Conservation (phyloP, 306 rosid species). For the Corylus heterophylla region DNA sequence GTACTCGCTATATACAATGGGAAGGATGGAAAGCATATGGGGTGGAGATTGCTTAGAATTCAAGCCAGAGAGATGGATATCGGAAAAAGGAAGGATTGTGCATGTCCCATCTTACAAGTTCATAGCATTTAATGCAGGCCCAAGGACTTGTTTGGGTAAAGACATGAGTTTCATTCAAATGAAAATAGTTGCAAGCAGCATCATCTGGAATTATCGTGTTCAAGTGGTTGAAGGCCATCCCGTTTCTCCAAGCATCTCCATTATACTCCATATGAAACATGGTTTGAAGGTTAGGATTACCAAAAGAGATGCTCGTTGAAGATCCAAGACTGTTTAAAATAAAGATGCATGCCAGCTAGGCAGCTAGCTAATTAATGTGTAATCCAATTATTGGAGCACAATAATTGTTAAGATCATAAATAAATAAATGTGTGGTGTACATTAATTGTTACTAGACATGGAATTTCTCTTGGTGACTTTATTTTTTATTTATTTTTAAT, state of each 20-base stretch:
- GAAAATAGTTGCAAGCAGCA: slow-evolving; percentile 27
- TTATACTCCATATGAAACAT: slow-evolving; percentile 47
- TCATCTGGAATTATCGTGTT: slow-evolving; percentile 28
- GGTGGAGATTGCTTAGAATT: slow-evolving; percentile 34
- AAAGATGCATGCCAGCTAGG: no score
- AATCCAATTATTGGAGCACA: no score
- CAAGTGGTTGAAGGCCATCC: slow-evolving; percentile 28
- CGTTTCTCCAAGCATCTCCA: slow-evolving; percentile 20
- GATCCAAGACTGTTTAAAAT: background rate
- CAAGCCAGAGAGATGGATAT: slow-evolving; percentile 50
- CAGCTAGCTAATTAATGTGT: no score
- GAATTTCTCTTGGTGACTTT: no score
- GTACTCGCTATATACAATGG: slow-evolving; percentile 25
- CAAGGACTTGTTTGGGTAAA: slow-evolving; percentile 36
- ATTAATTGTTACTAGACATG: no score
- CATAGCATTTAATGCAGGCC: slow-evolving; percentile 30
- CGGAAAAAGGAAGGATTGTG: background rate
- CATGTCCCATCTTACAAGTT: slow-evolving; percentile 36
- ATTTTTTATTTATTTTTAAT: no score
- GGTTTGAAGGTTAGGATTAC: slow-evolving; percentile 44
- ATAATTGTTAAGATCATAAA: no score
- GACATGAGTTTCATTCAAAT: slow-evolving; percentile 21
- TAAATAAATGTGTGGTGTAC: no score
- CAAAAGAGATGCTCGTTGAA: slow-evolving; percentile 1
- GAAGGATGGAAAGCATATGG: slow-evolving; percentile 40